These are phyloP conservation scores for Lippia alba DNA, from an alignment of 305 asterid genomes.

Conservation along the genomic window DNA sequence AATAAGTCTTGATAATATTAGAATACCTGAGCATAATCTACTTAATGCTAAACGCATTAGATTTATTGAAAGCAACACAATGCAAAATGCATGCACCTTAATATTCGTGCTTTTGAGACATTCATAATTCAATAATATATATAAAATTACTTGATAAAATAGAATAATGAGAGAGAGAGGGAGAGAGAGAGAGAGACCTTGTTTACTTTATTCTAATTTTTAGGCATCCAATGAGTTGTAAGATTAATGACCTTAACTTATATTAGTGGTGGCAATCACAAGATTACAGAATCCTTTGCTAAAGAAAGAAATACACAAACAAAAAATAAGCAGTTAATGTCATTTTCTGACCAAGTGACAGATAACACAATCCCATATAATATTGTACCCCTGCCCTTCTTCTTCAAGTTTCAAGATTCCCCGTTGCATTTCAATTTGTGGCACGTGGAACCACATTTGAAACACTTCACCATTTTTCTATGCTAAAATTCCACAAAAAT, in stretches of 20 bases:
- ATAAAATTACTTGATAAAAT: neutral
- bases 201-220: slow-evolving; percentile 27
- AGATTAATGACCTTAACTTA: slow-evolving; percentile 20
- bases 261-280: slow-evolving; percentile 29
- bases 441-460: neutral
- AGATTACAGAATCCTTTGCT: slow-evolving; percentile 32
- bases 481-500: too few species aligned
- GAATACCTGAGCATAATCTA: neutral
- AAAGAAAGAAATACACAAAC: slow-evolving; percentile 5
- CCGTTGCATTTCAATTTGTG: neutral
- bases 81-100: neutral
- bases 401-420: neutral
- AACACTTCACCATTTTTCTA: neutral
- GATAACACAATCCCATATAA: neutral
- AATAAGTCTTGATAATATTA: neutral
- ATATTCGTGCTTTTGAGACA: neutral
- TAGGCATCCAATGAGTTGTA: slow-evolving; percentile 34
- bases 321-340: neutral
- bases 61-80: neutral
- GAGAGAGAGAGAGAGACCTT: neutral
- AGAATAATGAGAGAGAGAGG: neutral
- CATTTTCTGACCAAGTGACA: slow-evolving; percentile 3
- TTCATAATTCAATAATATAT: too few species aligned
- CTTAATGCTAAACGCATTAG: neutral
- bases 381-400: neutral